A percentile compares a stretch with the other conserved stretches of the same genome.
These are phyloP conservation scores for Zalerion maritima DNA, from an alignment of 495 filamentous ascomycete species.

Conservation along the genomic window DNA sequence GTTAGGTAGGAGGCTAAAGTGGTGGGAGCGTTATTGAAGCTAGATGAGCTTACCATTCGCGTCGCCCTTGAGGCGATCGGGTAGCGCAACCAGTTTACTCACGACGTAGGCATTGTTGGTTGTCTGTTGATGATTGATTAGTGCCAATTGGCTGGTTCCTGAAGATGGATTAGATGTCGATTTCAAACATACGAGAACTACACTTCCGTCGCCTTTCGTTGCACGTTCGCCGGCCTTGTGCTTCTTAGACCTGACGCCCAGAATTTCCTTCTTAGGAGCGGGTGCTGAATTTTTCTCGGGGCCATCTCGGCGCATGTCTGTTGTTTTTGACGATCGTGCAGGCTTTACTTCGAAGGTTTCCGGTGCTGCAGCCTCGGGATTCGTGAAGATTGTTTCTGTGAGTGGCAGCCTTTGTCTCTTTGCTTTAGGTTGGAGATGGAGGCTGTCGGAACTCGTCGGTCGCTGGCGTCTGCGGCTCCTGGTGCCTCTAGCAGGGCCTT, in stretches of 20 bases:
- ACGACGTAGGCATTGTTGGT: constrained; percentile 79
- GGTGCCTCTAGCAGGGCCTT: constrained; percentile 36
- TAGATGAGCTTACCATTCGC: constrained; percentile 42
- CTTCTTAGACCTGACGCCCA: constrained; percentile 49
- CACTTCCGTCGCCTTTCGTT: constrained; percentile 44
- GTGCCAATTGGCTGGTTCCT: constrained; percentile 2
- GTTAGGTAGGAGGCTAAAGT: neutral
- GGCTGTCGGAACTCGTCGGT: constrained; percentile 47
- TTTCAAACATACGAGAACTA: constrained; percentile 42
- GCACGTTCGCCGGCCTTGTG: constrained; percentile 39
- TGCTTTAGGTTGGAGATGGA: constrained; percentile 48
- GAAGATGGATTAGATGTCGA: constrained; percentile 2
- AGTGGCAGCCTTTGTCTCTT: constrained; percentile 57
- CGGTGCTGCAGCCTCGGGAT: constrained; percentile 26
- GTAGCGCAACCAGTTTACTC: constrained; percentile 66
- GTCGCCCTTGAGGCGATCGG: constrained; percentile 52
- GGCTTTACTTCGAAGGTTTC: constrained; percentile 35
- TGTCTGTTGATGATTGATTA: constrained; percentile 40
- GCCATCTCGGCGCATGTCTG: constrained; percentile 28
- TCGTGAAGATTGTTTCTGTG: constrained; percentile 36
- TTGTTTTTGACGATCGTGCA: constrained; percentile 22
- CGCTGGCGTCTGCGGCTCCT: constrained; percentile 52
- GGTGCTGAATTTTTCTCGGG: constrained; percentile 26
- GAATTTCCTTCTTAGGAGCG: constrained; percentile 26
- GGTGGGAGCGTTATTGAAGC: too few relatives aligned